Evolutionary conservation across 2,329 filamentous ascomycete species (phyloP).

Genomic region (Sporothrix phasma): DNA sequence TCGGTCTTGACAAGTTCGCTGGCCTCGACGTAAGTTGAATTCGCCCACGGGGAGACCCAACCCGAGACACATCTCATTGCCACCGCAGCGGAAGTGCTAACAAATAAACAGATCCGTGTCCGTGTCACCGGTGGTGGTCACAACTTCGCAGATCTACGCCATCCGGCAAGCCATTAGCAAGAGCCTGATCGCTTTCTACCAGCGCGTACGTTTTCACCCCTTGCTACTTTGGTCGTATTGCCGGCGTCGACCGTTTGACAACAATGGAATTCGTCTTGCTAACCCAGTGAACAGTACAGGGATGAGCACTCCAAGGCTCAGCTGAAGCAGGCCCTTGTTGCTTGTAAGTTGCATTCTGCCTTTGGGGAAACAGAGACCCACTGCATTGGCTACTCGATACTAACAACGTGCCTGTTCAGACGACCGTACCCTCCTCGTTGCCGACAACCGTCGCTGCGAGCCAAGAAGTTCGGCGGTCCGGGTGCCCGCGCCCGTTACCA

Average conservation of each 20-base stretch:
- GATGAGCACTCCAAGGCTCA: conserved; percentile 99
- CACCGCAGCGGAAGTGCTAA: conserved; percentile 11
- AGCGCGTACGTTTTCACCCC: conserved; percentile 36
- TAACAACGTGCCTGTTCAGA: conserved; percentile 15
- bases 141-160: conserved; percentile 48
- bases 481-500: conserved; percentile 95
- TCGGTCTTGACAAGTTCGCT: conserved; percentile 70
- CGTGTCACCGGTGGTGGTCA: conserved; percentile 66
- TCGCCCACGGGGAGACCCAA: background rate
- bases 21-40: conserved; percentile 54
- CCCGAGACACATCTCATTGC: background rate
- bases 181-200: conserved; percentile 46
- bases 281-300: conserved; percentile 71
- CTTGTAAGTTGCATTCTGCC: conserved; percentile 38
- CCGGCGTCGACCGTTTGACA: background rate
- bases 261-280: background rate
- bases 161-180: conserved; percentile 99
- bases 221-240: background rate
- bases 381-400: background rate
- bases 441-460: conserved; percentile 98
- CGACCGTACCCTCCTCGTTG: conserved; percentile 66
- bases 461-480: conserved; percentile 93
- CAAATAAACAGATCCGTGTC: conserved; percentile 60
- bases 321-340: conserved; percentile 91
- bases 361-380: background rate